phyloP scores from a whole-genome alignment of 192 early-diverging fungal genomes.

The Backusella macrospora region DNA sequence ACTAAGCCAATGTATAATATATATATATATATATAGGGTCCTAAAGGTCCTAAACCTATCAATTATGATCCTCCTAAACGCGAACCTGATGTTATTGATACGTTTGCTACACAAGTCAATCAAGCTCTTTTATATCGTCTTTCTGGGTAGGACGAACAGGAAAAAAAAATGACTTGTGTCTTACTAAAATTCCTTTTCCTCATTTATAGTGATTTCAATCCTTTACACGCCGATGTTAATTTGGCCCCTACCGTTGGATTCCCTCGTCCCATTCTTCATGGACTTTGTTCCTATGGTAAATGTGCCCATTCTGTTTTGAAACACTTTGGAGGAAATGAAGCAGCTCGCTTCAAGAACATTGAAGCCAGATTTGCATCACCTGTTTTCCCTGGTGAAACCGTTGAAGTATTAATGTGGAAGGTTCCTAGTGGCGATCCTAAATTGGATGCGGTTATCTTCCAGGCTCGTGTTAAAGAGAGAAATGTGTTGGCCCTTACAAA shows the following conservation, averaged over 20 bases:
- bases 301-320: slow-evolving; percentile 63
- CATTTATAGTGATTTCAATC: slow-evolving; percentile 74
- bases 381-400: slow-evolving; percentile 73
- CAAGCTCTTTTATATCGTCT: slow-evolving; percentile 76
- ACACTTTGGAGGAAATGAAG: slow-evolving; percentile 55
- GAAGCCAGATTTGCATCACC: slow-evolving; percentile 68
- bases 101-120: slow-evolving; percentile 45
- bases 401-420: slow-evolving; percentile 74
- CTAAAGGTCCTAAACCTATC: slow-evolving; percentile 65
- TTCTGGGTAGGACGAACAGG: slow-evolving; percentile 52
- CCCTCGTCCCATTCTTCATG: slow-evolving; percentile 74
- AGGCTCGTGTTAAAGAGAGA: slow-evolving; percentile 59
- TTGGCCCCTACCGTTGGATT: slow-evolving; percentile 71
- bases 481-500: slow-evolving; percentile 62
- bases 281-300: slow-evolving; percentile 64
- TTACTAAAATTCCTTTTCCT: too few relatives aligned
- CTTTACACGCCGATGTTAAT: slow-evolving; percentile 71
- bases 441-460: slow-evolving; percentile 57
- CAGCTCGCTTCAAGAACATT: slow-evolving; percentile 61
- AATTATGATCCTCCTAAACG: slow-evolving; percentile 55
- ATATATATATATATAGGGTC: slow-evolving; percentile 54
- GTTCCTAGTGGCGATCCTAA: slow-evolving; percentile 46
- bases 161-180: too few relatives aligned
- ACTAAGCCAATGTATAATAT: too few relatives aligned
- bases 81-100: slow-evolving; percentile 60